A percentile compares a stretch with the other conserved stretches of the same genome.
Evolutionary conservation across 2,329 filamentous ascomycete genomes (phyloP).

Genomic region (Lithohypha guttulata): DNA sequence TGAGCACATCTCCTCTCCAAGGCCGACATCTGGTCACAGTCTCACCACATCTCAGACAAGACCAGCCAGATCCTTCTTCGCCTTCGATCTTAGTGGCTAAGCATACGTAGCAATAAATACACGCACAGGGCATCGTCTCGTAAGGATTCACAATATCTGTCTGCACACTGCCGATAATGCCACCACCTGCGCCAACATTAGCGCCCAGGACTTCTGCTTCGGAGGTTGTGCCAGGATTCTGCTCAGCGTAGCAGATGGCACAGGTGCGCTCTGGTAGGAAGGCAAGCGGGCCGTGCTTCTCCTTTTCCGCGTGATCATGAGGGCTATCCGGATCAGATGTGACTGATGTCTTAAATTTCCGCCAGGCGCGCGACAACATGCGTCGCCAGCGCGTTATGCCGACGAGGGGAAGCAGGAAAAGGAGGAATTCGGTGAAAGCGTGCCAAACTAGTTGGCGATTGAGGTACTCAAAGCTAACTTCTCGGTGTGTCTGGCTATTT

Average conservation of each 20-base stretch:
- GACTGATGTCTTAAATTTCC: constrained; percentile 60
- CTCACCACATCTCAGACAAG: constrained; percentile 79
- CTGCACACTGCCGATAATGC: constrained; percentile 75
- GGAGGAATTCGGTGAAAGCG: constrained; percentile 97
- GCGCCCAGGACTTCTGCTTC: constrained; percentile 68
- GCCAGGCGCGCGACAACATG: constrained; percentile 80
- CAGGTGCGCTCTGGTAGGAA: constrained; percentile 91
- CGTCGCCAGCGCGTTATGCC: constrained; percentile 87
- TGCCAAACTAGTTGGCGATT: constrained; percentile 98
- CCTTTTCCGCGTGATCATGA: constrained; percentile 38
- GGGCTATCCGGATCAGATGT: constrained; percentile 34
- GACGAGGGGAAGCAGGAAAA: constrained; percentile 93
- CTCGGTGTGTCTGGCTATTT: constrained; percentile 72
- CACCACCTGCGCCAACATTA: constrained; percentile 57
- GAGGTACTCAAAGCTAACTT: constrained; percentile 94
- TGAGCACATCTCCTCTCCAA: constrained; percentile 80
- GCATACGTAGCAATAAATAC: constrained; percentile 93
- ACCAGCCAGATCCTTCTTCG: constrained; percentile 91
- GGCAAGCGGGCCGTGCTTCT: constrained; percentile 60
- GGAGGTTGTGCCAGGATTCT: constrained; percentile 60
- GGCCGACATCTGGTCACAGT: constrained; percentile 74
- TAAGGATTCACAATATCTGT: constrained; percentile 97
- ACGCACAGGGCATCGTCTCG: constrained; percentile 77
- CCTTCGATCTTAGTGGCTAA: constrained; percentile 79
- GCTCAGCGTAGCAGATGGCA: constrained; percentile 92